These are phyloP conservation scores for Hebeloma cylindrosporum DNA, from an alignment of 768 basidiomycete genomes.

Conservation along the genomic window DNA sequence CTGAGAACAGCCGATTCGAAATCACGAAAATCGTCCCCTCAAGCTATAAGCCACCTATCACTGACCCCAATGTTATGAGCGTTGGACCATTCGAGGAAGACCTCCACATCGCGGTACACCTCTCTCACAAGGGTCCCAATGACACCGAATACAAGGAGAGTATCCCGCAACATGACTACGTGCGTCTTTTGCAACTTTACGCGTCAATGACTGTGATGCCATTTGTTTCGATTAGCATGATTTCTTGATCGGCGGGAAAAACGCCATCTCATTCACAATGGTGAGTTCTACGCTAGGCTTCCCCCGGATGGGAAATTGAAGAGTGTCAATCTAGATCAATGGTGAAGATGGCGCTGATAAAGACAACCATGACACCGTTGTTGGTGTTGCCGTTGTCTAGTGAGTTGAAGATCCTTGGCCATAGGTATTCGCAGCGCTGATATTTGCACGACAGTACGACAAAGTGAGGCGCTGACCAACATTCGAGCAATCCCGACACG, in stretches of 20 bases:
- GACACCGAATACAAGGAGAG: neutral
- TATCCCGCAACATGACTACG: slow-evolving; percentile 7
- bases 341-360: slow-evolving; percentile 14
- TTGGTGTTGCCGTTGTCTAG: slow-evolving; percentile 11
- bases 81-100: slow-evolving; percentile 7
- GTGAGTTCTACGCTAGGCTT: neutral
- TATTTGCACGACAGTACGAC: no score
- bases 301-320: neutral
- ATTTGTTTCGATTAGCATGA: neutral
- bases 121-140: slow-evolving; percentile 9
- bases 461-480: no score
- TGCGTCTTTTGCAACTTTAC: no score
- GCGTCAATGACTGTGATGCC: neutral
- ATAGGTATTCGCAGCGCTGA: no score
- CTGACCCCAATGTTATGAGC: slow-evolving; percentile 9
- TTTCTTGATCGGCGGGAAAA: slow-evolving; percentile 12
- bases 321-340: slow-evolving; percentile 3
- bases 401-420: slow-evolving; percentile 6
- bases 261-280: slow-evolving; percentile 13
- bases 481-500: no score
- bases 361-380: slow-evolving; percentile 13
- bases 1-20: slow-evolving; percentile 5
- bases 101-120: slow-evolving; percentile 10
- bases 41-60: neutral
- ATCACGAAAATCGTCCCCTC: slow-evolving; percentile 3